These are phyloP conservation scores for Pleodorina starrii DNA, from an alignment of 139 green algal species.

Conservation along the genomic window DNA sequence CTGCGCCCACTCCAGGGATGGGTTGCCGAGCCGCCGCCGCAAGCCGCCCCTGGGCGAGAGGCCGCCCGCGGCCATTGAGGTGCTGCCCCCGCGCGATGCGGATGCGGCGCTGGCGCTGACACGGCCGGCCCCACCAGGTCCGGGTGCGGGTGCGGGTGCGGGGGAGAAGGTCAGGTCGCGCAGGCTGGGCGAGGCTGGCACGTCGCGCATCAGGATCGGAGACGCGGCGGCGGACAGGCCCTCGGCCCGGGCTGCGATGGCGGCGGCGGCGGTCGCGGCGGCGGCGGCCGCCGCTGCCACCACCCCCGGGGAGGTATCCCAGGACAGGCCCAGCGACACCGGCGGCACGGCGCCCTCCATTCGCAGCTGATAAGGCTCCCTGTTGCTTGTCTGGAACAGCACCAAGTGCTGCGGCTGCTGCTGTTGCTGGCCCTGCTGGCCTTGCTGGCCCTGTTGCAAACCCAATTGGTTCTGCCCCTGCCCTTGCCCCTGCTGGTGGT, in stretches of 20 bases:
- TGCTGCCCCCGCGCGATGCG: too few species aligned
- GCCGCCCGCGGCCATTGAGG: too few species aligned
- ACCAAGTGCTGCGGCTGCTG: neutral
- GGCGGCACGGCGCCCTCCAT: neutral
- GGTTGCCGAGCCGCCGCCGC: constrained; percentile 2
- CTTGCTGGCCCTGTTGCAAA: too few species aligned
- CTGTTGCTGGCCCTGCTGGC: neutral
- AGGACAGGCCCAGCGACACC: constrained; percentile 14
- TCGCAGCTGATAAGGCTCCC: constrained; percentile 6
- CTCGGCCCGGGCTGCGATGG: neutral
- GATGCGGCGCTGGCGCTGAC: neutral
- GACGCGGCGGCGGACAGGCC: neutral
- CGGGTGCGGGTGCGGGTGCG: neutral
- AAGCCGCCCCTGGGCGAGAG: neutral
- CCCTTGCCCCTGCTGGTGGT: neutral
- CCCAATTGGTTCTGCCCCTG: too few species aligned
- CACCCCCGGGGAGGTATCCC: constrained; percentile 30
- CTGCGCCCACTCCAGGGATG: constrained; percentile 1
- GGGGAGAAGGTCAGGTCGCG: neutral
- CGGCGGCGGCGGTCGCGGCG: constrained; percentile 4
- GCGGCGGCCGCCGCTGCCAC: constrained; percentile 34
- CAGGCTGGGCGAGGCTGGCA: neutral
- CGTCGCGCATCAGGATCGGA: neutral
- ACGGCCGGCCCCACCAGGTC: neutral
- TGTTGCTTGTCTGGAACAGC: neutral